Percentiles rank a stretch among this genome's conserved stretches.
phyloP scores from a whole-genome alignment of 108 stramenopile species.

The Conticribra guillardii region DNA sequence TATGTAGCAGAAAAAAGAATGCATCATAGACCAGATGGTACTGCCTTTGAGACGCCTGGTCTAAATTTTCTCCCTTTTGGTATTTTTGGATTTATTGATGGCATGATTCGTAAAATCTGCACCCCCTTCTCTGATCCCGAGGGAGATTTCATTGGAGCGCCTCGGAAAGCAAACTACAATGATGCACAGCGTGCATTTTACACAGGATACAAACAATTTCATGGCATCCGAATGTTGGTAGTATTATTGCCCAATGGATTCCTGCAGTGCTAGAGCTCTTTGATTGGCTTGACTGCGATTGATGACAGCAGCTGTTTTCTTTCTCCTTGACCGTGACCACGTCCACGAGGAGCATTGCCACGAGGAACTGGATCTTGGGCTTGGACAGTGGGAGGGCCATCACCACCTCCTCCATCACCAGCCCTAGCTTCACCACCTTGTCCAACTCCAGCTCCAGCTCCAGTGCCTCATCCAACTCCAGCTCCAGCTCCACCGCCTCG shows the following conservation, averaged over 20 bases:
- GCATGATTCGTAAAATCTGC: slow-evolving; percentile 8
- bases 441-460: too few relatives aligned
- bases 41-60: background rate
- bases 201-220: slow-evolving; percentile 22
- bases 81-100: slow-evolving; percentile 27
- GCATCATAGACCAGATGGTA: background rate
- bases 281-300: background rate
- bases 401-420: too few relatives aligned
- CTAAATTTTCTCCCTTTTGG: background rate
- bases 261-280: slow-evolving; percentile 10
- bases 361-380: too few relatives aligned
- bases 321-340: too few relatives aligned
- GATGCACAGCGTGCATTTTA: slow-evolving; percentile 15
- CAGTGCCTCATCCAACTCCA: too few relatives aligned
- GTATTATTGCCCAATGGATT: slow-evolving; percentile 25
- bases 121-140: slow-evolving; percentile 16
- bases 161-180: slow-evolving; percentile 10
- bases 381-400: too few relatives aligned
- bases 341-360: too few relatives aligned
- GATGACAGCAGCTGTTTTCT: too few relatives aligned
- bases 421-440: too few relatives aligned
- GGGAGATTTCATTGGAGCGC: slow-evolving; percentile 23
- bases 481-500: too few relatives aligned
- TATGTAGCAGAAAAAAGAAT: background rate
- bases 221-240: slow-evolving; percentile 13